Base-by-base conservation (phyloP, 257 asterid species). In the Nicotiana obtusifolia region DNA sequence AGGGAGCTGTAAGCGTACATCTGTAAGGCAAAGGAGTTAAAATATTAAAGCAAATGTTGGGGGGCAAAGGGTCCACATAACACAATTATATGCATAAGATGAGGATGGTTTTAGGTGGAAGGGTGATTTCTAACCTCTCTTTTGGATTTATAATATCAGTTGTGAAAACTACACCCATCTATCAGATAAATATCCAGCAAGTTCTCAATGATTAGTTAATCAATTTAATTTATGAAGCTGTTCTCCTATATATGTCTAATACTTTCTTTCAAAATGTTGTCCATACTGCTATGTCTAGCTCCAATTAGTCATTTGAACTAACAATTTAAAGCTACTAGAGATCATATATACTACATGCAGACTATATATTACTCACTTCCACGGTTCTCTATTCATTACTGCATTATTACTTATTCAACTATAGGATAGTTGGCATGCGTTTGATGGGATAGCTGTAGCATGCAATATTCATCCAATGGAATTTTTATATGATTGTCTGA, bases 191-290 rank as follows among this genome's bases (percentile, higher is more conserved):
- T 67, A 88, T 84, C 68, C 41, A 79, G 81, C 87, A 81, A 78
- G 7, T 62, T 41, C 83, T 49, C 86, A 86, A 89, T 89, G 80
- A 88, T 86, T 84, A 28, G 49, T 68, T 57, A 82, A 86, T 87
- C 85, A 84, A 78, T 20, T 26, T 83, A 31, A 13, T 24, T 57
- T 44, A 44, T 69, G 4, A 69, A 41, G 13, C 6, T n/a, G 4
- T 1, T 64, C 1, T 2, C 5, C 31, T 54, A 16, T 17, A 54
- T 54, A 16, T 54, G n/a, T 54, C 44, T 37, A 37, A 37, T 37
- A 11, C 2, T 10, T 62, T 10, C 26, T 62, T 49, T 49, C 17
- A 49, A 49, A 49, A 49, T 49, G 17, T 10, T 49, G 0, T 49
- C 56, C 15, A 49, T 41, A 41, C 8, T 41, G 47, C 56, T 49